A percentile compares a stretch with the other conserved stretches of the same genome.
These are phyloP conservation scores for Cutaneotrichosporon sp. DNA, from an alignment of 1,284 basidiomycete species.

Conservation along the genomic window DNA sequence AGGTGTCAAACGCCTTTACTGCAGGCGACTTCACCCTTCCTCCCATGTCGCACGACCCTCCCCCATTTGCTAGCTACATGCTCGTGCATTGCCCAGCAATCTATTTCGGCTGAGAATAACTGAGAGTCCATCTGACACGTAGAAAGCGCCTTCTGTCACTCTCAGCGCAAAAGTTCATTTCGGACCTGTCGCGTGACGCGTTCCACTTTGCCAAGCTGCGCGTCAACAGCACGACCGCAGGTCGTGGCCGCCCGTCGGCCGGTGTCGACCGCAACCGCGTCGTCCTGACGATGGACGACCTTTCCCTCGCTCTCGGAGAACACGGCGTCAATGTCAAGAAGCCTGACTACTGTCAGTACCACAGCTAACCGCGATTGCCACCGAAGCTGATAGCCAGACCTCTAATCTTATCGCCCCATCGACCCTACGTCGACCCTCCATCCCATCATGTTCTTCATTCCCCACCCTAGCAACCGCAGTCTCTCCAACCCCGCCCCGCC, in stretches of 20 bases:
- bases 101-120: too few species aligned
- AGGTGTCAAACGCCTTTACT: too few species aligned
- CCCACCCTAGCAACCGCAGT: too few species aligned
- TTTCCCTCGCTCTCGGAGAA: slow-evolving; percentile 84
- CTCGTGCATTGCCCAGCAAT: too few species aligned
- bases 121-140: slow-evolving; percentile 14
- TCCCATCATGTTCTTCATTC: too few species aligned
- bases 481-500: too few species aligned
- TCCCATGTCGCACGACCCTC: too few species aligned
- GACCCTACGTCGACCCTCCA: too few species aligned
- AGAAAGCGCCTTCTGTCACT: slow-evolving; percentile 91
- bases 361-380: neutral
- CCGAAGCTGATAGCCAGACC: slow-evolving; percentile 5
- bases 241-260: slow-evolving; percentile 43
- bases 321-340: slow-evolving; percentile 94
- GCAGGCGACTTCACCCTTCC: too few species aligned
- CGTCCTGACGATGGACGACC: slow-evolving; percentile 96
- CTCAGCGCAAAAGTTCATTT: slow-evolving; percentile 96
- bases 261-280: slow-evolving; percentile 80
- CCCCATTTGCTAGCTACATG: too few species aligned
- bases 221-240: slow-evolving; percentile 52
- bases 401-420: neutral
- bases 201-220: slow-evolving; percentile 96
- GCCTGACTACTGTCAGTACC: slow-evolving; percentile 61
- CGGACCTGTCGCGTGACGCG: slow-evolving; percentile 93